A percentile compares a stretch with the other conserved stretches of the same genome.
These are phyloP conservation scores for Crucibulum laeve DNA, from an alignment of 768 basidiomycete genomes.

Conservation along the genomic window DNA sequence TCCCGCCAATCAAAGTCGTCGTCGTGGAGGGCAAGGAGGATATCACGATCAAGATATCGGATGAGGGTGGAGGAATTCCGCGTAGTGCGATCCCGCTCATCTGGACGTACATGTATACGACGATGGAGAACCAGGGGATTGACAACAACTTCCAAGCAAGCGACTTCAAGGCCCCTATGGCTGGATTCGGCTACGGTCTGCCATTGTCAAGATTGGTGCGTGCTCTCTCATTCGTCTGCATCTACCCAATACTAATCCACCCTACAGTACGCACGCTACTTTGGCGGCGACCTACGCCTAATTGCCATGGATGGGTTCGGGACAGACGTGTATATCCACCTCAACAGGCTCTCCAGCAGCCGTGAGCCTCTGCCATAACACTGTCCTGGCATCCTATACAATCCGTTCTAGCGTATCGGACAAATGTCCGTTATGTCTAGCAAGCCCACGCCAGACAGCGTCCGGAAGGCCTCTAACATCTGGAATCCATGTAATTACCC, in stretches of 20 bases:
- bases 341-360: constrained; percentile 81
- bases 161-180: constrained; percentile 98
- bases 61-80: constrained; percentile 95
- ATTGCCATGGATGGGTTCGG: constrained; percentile 99
- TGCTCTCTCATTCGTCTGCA: constrained; percentile 10
- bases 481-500: no score
- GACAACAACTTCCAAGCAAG: constrained; percentile 77
- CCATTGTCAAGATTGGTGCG: constrained; percentile 87
- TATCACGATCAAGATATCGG: constrained; percentile 97
- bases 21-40: constrained; percentile 98
- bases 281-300: constrained; percentile 87
- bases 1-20: constrained; percentile 90
- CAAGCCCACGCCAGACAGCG: no score
- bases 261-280: constrained; percentile 85
- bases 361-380: constrained; percentile 66
- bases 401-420: no score
- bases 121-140: constrained; percentile 69
- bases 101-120: constrained; percentile 99
- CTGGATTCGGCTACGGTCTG: constrained; percentile 92
- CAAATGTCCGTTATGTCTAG: no score
- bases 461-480: no score
- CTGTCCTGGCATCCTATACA: not conserved
- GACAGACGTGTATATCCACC: constrained; percentile 90
- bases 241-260: not conserved
- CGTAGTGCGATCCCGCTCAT: constrained; percentile 87